A percentile compares a stretch with the other conserved stretches of the same genome.
Evolutionary conservation across 2,329 filamentous ascomycete species (phyloP).

Genomic region (Phaeophleospora eucalypticola): DNA sequence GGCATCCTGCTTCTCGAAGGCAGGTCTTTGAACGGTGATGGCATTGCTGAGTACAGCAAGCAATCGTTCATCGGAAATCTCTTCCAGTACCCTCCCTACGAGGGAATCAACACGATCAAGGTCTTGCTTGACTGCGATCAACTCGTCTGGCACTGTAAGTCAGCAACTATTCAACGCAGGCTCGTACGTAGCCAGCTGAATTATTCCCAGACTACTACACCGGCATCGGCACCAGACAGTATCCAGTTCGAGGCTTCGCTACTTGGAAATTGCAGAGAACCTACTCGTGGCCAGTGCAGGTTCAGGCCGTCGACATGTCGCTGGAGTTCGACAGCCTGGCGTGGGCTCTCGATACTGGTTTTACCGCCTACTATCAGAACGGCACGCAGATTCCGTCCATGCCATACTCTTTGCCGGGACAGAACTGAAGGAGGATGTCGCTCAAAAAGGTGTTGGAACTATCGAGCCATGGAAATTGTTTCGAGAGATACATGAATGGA

Average conservation of each 20-base stretch:
- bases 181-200: no score
- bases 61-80: conserved; percentile 5
- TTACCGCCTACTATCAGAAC: conserved; percentile 5
- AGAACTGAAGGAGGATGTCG: not conserved
- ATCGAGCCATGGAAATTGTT: no score
- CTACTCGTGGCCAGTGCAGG: not conserved
- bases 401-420: not conserved
- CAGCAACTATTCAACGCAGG: no score
- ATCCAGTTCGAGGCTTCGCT: conserved; percentile 13
- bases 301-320: conserved; percentile 4
- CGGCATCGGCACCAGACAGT: conserved; percentile 6
- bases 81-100: not conserved
- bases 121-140: conserved; percentile 10
- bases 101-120: conserved; percentile 11
- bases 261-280: conserved; percentile 1
- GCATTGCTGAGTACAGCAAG: conserved; percentile 4
- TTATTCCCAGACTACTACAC: conserved; percentile 2
- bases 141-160: conserved; percentile 15
- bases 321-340: conserved; percentile 12
- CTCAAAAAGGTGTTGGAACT: no score
- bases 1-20: conserved; percentile 13
- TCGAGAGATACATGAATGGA: no score
- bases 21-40: conserved; percentile 1
- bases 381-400: conserved; percentile 1
- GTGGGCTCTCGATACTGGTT: conserved; percentile 6